Percentiles rank a stretch among this genome's conserved stretches.
phyloP scores from a whole-genome alignment of 2,329 filamentous ascomycete genomes.

The Aureobasidium sp. region DNA sequence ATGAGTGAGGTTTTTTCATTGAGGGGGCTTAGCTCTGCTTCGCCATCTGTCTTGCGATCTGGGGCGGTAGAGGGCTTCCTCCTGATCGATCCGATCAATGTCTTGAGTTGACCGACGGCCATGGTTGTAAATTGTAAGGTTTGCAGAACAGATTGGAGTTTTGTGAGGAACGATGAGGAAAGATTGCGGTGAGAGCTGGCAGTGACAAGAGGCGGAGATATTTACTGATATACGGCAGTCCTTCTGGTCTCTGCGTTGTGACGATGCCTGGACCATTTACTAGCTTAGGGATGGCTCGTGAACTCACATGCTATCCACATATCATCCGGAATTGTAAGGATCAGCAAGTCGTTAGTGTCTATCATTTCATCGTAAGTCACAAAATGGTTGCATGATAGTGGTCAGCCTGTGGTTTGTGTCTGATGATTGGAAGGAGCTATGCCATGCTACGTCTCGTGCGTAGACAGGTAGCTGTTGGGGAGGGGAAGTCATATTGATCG shows the following conservation, averaged over 20 bases:
- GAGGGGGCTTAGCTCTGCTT: slow-evolving; percentile 26
- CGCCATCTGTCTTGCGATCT: slow-evolving; percentile 39
- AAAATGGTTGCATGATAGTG: neutral
- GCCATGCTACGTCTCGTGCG: neutral
- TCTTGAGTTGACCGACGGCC: slow-evolving; percentile 32
- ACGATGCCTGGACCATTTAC: neutral
- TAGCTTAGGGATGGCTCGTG: neutral
- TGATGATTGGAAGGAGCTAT: neutral
- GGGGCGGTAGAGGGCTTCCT: slow-evolving; percentile 42
- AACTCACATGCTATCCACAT: neutral
- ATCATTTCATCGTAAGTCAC: neutral
- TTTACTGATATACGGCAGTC: neutral
- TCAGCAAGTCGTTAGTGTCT: neutral
- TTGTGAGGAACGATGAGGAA: neutral
- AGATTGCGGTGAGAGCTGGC: neutral
- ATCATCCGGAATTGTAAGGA: neutral
- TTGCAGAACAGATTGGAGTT: neutral
- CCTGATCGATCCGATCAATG: slow-evolving; percentile 40
- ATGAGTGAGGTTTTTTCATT: slow-evolving; percentile 35
- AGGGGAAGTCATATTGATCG: neutral
- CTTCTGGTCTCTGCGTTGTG: neutral
- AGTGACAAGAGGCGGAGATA: neutral
- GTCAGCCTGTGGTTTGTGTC: neutral
- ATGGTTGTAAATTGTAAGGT: slow-evolving; percentile 14
- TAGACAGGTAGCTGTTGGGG: neutral